phyloP scores from a whole-genome alignment of 331 rosid species.

The Malus hybrid region DNA sequence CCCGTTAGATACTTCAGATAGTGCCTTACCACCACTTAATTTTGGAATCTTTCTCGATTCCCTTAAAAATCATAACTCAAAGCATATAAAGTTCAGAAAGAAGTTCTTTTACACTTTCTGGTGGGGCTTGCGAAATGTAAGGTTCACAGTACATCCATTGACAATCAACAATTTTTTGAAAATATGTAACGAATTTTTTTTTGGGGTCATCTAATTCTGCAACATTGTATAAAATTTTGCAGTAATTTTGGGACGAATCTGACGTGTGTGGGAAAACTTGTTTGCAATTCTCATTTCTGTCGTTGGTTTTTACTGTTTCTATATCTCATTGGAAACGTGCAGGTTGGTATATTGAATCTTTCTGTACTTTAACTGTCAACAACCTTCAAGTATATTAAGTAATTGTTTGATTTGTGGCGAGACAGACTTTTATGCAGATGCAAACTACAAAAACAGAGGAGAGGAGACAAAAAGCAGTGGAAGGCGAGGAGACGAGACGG shows the following conservation, averaged over 20 bases:
- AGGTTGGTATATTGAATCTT: not conserved
- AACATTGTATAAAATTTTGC: not conserved
- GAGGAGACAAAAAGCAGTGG: no score
- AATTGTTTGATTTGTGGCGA: no score
- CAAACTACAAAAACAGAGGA: no score
- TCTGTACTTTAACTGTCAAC: no score
- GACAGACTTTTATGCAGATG: not conserved
- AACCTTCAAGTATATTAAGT: no score
- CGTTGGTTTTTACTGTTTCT: not conserved
- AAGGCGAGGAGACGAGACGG: not conserved
- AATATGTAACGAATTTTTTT: no score
- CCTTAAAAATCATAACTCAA: not conserved
- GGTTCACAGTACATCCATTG: not conserved
- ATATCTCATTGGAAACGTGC: slow-evolving; percentile 9
- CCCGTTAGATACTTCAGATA: no score
- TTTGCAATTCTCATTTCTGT: not conserved
- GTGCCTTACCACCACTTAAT: not conserved
- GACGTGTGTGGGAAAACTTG: not conserved
- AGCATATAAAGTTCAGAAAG: not conserved
- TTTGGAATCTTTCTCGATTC: slow-evolving; percentile 13
- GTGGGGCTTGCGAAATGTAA: slow-evolving; percentile 18
- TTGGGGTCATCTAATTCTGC: no score
- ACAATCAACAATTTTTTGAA: no score
- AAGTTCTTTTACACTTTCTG: slow-evolving; percentile 1
- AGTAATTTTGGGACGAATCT: slow-evolving; percentile 1